Base-by-base conservation (phyloP, 805 yeast genomes). In the Wickerhamomyces chaumierensis region DNA sequence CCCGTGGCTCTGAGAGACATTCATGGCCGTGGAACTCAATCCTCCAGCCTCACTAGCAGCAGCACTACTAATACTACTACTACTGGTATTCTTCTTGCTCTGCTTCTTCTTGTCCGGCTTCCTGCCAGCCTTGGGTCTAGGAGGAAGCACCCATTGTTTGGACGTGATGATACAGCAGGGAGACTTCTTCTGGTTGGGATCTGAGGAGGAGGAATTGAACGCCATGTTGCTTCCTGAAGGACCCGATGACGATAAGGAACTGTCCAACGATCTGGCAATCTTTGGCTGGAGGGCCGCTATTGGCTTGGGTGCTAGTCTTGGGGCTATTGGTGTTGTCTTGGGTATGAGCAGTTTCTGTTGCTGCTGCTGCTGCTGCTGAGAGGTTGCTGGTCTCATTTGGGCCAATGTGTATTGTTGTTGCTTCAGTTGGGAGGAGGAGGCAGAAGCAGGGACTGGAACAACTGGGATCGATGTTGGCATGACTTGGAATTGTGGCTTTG, bases 61-160 rank as follows among this genome's bases (percentile, higher is more conserved):
- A 21, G 25, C 25, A n/a, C n/a, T n/a, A n/a, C n/a, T n/a, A n/a
- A n/a, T n/a, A n/a, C n/a, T n/a, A n/a, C n/a, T n/a, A n/a, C n/a
- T n/a, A n/a, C n/a, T n/a, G n/a, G n/a, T n/a, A n/a, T n/a, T n/a
- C 34, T 39, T 38, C 29, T 29, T 34, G 33, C 23, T 36, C 18
- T 39, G 32, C 37, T 37, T 46, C 47, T 41, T 38, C 42, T 44
- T 42, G 21, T 38, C 48, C 1, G 77, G 77, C 47, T 73, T 74
- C 35, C 79, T 61, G 15, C 82, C 82, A 1, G 84, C 81, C 46
- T 82, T 80, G 14, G 92, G 90, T 47, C 90, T 66, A 5, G 92
- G 92, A 3, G 92, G 94, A 31, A 81, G 61, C 11, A 80, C 86
- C 88, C 90, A 84, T 52, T 75, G 78, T 50, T 78, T 79, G 35